phyloP scores from a whole-genome alignment of 352 stramenopile species.

The Phytopythium chamaehyphon region DNA sequence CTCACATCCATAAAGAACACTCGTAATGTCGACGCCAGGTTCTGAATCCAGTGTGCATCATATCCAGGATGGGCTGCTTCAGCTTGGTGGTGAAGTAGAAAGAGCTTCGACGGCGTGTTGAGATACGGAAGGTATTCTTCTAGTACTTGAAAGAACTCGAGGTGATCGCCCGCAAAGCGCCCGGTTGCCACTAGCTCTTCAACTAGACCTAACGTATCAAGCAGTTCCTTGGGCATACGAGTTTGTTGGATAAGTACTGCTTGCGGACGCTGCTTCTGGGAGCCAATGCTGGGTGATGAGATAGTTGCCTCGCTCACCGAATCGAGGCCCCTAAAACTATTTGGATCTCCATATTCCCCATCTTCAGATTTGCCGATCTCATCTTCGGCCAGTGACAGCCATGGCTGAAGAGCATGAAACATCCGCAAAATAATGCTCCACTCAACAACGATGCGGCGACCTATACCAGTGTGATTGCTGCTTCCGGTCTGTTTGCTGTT shows the following conservation, averaged over 20 bases:
- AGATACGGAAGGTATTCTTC: slow-evolving; percentile 70
- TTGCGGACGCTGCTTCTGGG: slow-evolving; percentile 18
- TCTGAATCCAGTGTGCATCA: slow-evolving; percentile 60
- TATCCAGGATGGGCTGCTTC: slow-evolving; percentile 62
- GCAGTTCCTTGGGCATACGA: slow-evolving; percentile 66
- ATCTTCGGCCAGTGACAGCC: slow-evolving; percentile 55
- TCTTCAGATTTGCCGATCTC: neutral
- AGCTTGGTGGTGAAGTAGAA: slow-evolving; percentile 60
- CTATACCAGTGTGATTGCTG: slow-evolving; percentile 8
- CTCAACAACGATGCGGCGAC: slow-evolving; percentile 50
- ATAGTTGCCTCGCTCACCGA: neutral
- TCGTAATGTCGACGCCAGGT: slow-evolving; percentile 44
- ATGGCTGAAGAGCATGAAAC: slow-evolving; percentile 57
- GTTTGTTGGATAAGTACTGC: slow-evolving; percentile 62
- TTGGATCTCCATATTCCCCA: neutral
- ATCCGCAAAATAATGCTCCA: slow-evolving; percentile 87
- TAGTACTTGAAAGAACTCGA: slow-evolving; percentile 73
- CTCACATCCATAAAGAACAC: slow-evolving; percentile 53
- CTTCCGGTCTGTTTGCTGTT: slow-evolving; percentile 7
- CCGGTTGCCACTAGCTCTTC: slow-evolving; percentile 62
- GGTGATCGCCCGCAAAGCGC: slow-evolving; percentile 60
- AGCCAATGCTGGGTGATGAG: slow-evolving; percentile 10
- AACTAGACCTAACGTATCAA: slow-evolving; percentile 72
- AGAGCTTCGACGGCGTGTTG: slow-evolving; percentile 46
- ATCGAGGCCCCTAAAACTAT: neutral